Base-by-base conservation (phyloP, 352 stramenopile genomes). In the Globisporangium megalacanthum region DNA sequence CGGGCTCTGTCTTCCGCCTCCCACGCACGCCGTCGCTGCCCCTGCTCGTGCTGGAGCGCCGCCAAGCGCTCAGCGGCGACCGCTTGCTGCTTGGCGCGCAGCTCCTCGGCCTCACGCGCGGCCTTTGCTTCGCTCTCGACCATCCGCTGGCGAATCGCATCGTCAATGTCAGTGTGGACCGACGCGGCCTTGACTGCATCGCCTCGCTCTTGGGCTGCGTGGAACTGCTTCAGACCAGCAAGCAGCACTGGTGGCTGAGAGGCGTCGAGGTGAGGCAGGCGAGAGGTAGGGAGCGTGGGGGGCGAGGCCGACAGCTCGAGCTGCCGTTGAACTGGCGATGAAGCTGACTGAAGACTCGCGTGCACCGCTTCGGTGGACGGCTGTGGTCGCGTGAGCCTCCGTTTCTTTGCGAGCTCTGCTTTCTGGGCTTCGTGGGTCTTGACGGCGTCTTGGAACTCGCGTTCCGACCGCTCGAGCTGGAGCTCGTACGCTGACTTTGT, bases 11-110 rank as follows among this genome's bases (percentile, higher is more conserved):
- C 83, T 36, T 91, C 76, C 13, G 77, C 65, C 54, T 91, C 83
- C 79, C 82, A 92, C 58, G 88, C 68, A 17, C 66, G 72, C 10
- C 81, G 79, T 17, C 84, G 71, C 9, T 69, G 68, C 13, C 88
- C 79, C 57, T 94, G 83, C 55, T 94, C 83, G 7, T 71, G 61
- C 9, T 75, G 70, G 3, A 93, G 52, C 3, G 69, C 75, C 33
- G 73, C 70, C 66, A 90, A 77, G 0, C 79, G 68, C 15, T 75
- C 65, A 57, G 90, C 77, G 11, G 75, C 71, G n/a, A 74, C 79
- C 8, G 59, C 49, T 0, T 68, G 75, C 51, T 88, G 78, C 11
- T 69, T 71, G 45, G 70, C 50, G 20, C 72, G 67, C 17, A 83
- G 56, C 13, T 73, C 60, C 25, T 86, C 72, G 0, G 77, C 65